These are phyloP conservation scores for Aspergillus kassunensis DNA, from an alignment of 495 filamentous ascomycete species.

Conservation along the genomic window DNA sequence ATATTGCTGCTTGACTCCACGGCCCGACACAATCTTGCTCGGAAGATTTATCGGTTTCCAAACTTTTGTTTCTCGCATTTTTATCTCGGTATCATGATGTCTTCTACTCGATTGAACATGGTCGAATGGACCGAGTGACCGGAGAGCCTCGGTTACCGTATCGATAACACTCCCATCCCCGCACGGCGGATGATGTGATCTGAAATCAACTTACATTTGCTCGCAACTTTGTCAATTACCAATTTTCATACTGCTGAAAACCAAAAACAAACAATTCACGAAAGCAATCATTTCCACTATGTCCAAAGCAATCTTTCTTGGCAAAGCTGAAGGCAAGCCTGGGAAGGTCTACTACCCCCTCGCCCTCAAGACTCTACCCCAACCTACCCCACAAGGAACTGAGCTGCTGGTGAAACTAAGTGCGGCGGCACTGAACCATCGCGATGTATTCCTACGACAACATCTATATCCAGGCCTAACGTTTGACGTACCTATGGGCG, in stretches of 20 bases:
- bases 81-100: no score
- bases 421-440: slow-evolving; percentile 83
- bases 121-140: no score
- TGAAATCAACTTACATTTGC: neutral
- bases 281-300: slow-evolving; percentile 31
- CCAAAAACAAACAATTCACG: neutral
- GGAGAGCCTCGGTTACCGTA: slow-evolving; percentile 25
- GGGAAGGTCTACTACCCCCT: slow-evolving; percentile 79
- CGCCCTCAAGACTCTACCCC: slow-evolving; percentile 53
- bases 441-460: slow-evolving; percentile 87
- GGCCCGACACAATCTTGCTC: no score
- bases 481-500: slow-evolving; percentile 69
- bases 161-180: slow-evolving; percentile 24
- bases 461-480: slow-evolving; percentile 82
- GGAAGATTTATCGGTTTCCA: no score
- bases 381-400: slow-evolving; percentile 54
- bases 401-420: slow-evolving; percentile 67
- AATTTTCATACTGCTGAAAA: neutral
- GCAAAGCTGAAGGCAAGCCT: slow-evolving; percentile 52
- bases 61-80: no score
- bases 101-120: neutral
- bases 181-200: slow-evolving; percentile 12
- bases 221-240: neutral
- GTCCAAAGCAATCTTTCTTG: slow-evolving; percentile 50
- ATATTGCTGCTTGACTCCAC: no score